Conservation (phyloP, 2,329 filamentous ascomycete species). For the Botryosphaeria agaves region DNA sequence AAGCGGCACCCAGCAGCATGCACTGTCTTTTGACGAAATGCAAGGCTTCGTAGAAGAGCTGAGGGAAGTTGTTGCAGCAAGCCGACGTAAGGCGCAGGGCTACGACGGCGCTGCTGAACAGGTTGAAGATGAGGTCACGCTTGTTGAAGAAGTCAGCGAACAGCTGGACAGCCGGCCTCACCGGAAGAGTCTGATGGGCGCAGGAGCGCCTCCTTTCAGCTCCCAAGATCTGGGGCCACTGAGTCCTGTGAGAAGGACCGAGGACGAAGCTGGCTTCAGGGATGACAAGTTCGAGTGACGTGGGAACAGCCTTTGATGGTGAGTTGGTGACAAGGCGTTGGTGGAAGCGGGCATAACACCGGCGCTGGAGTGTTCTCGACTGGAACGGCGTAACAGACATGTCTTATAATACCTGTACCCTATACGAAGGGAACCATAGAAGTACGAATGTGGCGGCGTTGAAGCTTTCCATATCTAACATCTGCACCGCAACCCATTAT, state of each 20-base stretch:
- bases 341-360: no score
- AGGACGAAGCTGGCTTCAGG: background rate
- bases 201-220: constrained; percentile 4
- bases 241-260: constrained; percentile 1
- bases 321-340: no score
- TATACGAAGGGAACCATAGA: no score
- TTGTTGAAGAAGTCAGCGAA: constrained; percentile 14
- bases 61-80: constrained; percentile 39
- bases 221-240: constrained; percentile 9
- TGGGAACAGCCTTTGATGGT: no score
- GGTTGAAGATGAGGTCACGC: constrained; percentile 17
- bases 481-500: no score
- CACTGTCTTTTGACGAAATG: constrained; percentile 34
- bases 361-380: no score
- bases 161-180: constrained; percentile 19
- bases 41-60: constrained; percentile 48
- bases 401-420: no score
- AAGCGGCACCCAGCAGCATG: constrained; percentile 14
- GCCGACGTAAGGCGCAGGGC: constrained; percentile 17
- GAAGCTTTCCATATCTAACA: no score
- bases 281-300: constrained; percentile 2
- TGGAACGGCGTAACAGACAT: no score
- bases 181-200: constrained; percentile 24
- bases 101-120: constrained; percentile 23
- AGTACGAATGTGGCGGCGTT: no score